Base-by-base conservation (phyloP, 1,284 basidiomycete species). In the Puccinia novopanici region DNA sequence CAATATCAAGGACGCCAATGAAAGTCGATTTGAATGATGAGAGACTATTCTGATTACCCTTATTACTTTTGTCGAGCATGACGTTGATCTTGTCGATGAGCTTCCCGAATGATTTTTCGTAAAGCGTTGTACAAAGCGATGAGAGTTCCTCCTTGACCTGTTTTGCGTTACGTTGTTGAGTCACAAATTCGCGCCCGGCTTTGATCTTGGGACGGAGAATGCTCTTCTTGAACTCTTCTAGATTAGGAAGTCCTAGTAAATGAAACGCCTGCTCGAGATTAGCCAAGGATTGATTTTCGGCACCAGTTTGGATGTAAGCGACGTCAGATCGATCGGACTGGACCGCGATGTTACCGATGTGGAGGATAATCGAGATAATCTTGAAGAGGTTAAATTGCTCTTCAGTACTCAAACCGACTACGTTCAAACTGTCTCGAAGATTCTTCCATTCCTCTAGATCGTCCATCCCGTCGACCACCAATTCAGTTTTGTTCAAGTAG, bases 1-100 rank as follows among this genome's bases (percentile, higher is more conserved):
- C 97, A 81, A 99, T 99, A 90, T 99, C 97, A 45, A 99, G 90
- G 3, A 99, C 97, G 63, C 97, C 97, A 82, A 99, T 99, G 86
- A 98, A 99, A 1, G 93, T 95, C 50, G 93, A 92, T 86, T 97
- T 97, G 40, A 91, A 90, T 24, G 78, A 34, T n/a, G 78, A 73
- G 12, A 80, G 70, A 27, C 70, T 65, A 48, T 80, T 80, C 15
- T 72, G 71, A 34, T 45, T 61, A n/a, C 70, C 70, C 48, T 93
- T 93, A 0, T 85, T 84, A 22, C 95, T 95, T 10, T 95, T 90
- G 84, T 98, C 96, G 0, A 99, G 89, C 0, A 95, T 95, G 71
- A 90, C 91, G 86, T 99, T 99, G 87, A 99, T 94, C 61, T 94
- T 90, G 82, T 98, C 95, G 30, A 99, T 97, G 67, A 99, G 90